Conservation (phyloP, 2,329 filamentous ascomycete genomes). For the Uncinocarpus reesii region DNA sequence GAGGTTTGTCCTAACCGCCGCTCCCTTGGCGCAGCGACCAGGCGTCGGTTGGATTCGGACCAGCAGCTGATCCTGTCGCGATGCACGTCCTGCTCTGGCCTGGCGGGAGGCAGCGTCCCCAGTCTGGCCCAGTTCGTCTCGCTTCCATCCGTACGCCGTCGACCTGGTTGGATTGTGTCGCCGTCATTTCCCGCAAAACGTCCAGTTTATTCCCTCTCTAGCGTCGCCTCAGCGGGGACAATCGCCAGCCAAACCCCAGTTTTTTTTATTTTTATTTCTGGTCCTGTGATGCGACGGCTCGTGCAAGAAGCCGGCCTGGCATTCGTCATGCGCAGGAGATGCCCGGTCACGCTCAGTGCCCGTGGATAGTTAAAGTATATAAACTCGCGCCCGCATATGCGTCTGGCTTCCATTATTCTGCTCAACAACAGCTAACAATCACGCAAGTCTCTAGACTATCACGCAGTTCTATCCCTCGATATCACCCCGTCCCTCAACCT, state of each 20-base stretch:
- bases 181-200: no score
- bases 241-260: background rate
- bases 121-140: no score
- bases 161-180: no score
- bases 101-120: no score
- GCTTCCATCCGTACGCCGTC: no score
- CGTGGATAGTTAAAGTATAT: background rate
- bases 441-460: no score
- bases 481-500: background rate
- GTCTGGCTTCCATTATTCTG: background rate
- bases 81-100: no score
- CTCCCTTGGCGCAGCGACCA: background rate
- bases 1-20: background rate
- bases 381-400: background rate
- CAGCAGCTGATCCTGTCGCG: no score
- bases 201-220: no score
- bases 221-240: no score
- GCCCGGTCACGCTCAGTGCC: background rate
- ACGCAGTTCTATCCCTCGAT: background rate
- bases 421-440: background rate
- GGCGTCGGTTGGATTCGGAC: constrained; percentile 8
- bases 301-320: background rate
- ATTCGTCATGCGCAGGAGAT: background rate
- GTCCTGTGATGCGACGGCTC: constrained; percentile 11
- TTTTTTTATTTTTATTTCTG: background rate